Evolutionary conservation across 1,284 basidiomycete species (phyloP), one percentile per base, ranked within the genome.

Genomic region (Pascua sp.): DNA sequence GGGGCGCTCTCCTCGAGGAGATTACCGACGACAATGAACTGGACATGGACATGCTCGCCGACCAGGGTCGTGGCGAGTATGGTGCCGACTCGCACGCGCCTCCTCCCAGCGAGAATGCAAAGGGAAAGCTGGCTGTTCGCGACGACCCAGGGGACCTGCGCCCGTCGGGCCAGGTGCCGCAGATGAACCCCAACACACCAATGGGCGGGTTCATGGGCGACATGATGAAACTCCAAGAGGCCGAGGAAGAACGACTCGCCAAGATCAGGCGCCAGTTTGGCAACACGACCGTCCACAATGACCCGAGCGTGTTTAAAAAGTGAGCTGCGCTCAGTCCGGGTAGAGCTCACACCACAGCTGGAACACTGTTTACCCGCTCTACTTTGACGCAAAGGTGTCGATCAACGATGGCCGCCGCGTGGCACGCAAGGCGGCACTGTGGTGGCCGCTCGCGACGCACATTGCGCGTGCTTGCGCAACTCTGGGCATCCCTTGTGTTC

Each of bases 291-390:
- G 57, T 74, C 11, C 64, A 67, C 7, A 59, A 55, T 18, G 75
- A 77, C 63, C 70, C 73, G 8, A 64, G 67, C 44, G 63, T 72
- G 24, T 77, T 71, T 64, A 78, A 77, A 63, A 61, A 53, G 77
- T 77, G 60, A 59, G 76, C 68, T n/a, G n/a, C n/a, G n/a, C n/a
- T n/a, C n/a, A n/a, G n/a, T 3, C 11, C 8, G 5, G 17, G 1
- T 11, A 12, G 37, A n/a, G 41, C 56, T 61, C 37, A 55, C 56
- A 8, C 17, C 38, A 11, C 70, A 92, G 91, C 68, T 97, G 93
- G 93, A 88, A 90, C 59, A 88, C 89, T 66, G 84, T 98, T 70
- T 98, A 98, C 74, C 95, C 95, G 4, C 89, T 96, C 69, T 98
- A 98, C 79, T 86, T 98, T 63, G 95, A 98, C 75, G 91, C 93